Conservation (phyloP, 2,329 filamentous ascomycete species). For the Penicillium olsonii region DNA sequence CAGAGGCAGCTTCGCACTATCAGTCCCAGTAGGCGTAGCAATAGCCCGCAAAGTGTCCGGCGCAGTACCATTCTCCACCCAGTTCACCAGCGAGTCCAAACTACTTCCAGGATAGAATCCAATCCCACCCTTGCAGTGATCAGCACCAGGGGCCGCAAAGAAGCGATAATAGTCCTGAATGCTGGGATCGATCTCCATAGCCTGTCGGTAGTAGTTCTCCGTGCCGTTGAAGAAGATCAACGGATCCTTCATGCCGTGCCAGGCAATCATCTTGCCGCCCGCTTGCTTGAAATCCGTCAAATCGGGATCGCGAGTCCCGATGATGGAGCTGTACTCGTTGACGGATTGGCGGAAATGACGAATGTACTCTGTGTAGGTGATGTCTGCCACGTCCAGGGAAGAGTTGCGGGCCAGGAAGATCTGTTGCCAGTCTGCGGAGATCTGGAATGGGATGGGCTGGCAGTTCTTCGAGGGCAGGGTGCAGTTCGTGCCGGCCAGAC, state of each 20-base stretch:
- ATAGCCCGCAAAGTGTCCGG: constrained; percentile 14
- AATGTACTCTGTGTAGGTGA: constrained; percentile 29
- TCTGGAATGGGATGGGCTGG: constrained; percentile 29
- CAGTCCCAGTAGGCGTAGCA: neutral
- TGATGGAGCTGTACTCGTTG: constrained; percentile 35
- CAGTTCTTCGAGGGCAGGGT: constrained; percentile 20
- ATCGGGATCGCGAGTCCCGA: constrained; percentile 41
- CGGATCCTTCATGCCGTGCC: constrained; percentile 44
- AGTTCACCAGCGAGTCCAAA: constrained; percentile 15
- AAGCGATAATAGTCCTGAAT: constrained; percentile 38
- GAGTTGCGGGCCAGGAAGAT: constrained; percentile 36
- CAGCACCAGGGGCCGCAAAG: constrained; percentile 43
- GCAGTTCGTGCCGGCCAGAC: constrained; percentile 31
- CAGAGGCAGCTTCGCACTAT: neutral
- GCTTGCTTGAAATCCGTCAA: constrained; percentile 36
- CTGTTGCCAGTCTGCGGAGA: constrained; percentile 37
- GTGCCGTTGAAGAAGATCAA: constrained; percentile 42
- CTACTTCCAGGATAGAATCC: constrained; percentile 19
- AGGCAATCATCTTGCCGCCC: constrained; percentile 48
- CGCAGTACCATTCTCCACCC: constrained; percentile 21
- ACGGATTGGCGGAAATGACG: constrained; percentile 26
- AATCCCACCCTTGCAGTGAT: constrained; percentile 36
- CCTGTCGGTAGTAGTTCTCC: constrained; percentile 39
- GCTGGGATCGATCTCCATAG: constrained; percentile 26
- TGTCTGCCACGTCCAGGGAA: constrained; percentile 30